Percentiles rank a stretch among this genome's conserved stretches.
phyloP scores from a whole-genome alignment of 2,329 filamentous ascomycete species.

The Fusarium equiseti region DNA sequence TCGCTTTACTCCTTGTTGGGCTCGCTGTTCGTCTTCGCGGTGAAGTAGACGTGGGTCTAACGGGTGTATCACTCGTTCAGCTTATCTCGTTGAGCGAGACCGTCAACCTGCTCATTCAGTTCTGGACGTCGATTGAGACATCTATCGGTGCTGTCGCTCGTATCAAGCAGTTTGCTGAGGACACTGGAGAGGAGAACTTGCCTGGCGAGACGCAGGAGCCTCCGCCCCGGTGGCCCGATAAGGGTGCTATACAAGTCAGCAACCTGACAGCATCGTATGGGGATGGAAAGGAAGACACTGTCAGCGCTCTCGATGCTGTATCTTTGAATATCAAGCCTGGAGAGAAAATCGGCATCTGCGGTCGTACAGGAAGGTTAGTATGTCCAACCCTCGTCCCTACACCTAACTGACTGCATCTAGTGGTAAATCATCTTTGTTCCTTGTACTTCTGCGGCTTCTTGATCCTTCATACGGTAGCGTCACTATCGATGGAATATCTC shows the following conservation, averaged over 20 bases:
- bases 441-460: conserved; percentile 62
- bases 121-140: conserved; percentile 56
- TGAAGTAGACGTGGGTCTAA: conserved; percentile 48
- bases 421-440: conserved; percentile 64
- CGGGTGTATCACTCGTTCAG: conserved; percentile 52
- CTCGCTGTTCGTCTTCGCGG: conserved; percentile 56
- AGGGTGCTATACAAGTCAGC: conserved; percentile 47
- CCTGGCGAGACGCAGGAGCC: conserved; percentile 35
- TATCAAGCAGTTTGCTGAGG: conserved; percentile 51
- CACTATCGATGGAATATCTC: conserved; percentile 58
- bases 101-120: conserved; percentile 52
- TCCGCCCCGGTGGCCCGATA: conserved; percentile 48
- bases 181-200: conserved; percentile 47
- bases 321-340: conserved; percentile 51
- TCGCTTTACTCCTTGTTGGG: conserved; percentile 61
- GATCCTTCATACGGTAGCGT: conserved; percentile 56
- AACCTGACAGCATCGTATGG: conserved; percentile 49
- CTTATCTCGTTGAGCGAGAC: conserved; percentile 51
- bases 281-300: neutral
- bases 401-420: conserved; percentile 46
- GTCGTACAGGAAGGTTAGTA: conserved; percentile 58
- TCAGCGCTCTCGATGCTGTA: conserved; percentile 43
- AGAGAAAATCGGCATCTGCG: conserved; percentile 64
- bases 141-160: conserved; percentile 53
- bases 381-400: neutral